Conservation (phyloP, 192 early-diverging fungal species). For the Coemansia sp. region DNA sequence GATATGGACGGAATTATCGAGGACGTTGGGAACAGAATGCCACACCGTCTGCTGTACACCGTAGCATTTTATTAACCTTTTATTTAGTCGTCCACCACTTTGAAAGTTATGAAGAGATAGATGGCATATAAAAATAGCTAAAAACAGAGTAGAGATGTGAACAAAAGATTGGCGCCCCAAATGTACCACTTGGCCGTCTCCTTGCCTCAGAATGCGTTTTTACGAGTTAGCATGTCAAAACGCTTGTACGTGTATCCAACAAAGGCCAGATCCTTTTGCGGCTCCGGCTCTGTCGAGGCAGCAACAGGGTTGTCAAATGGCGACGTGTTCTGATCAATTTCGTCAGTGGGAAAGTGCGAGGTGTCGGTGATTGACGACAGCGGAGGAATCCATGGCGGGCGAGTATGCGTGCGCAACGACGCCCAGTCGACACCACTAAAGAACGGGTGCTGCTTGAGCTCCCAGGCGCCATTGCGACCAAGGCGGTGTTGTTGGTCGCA, state of each 20-base stretch:
- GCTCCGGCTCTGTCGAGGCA: conserved; percentile 23
- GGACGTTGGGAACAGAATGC: conserved; percentile 59
- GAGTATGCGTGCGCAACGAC: conserved; percentile 67
- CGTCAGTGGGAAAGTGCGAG: conserved; percentile 95
- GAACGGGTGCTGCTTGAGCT: conserved; percentile 92
- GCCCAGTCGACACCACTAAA: conserved; percentile 94
- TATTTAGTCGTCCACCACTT: too few species aligned
- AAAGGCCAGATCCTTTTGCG: conserved; percentile 95
- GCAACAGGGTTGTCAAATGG: conserved; percentile 34
- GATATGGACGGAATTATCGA: conserved; percentile 82
- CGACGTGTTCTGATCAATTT: conserved; percentile 74
- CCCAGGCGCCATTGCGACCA: conserved; percentile 73
- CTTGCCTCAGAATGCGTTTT: conserved; percentile 59
- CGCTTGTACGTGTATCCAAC: conserved; percentile 98
- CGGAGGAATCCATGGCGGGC: conserved; percentile 91
- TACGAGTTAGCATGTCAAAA: conserved; percentile 77
- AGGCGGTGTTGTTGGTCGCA: conserved; percentile 86
- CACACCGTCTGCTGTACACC: conserved; percentile 63
- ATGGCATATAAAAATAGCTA: too few species aligned
- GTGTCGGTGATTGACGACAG: conserved; percentile 95
- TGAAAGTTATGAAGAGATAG: too few species aligned
- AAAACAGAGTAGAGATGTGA: too few species aligned
- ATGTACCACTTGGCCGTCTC: too few species aligned
- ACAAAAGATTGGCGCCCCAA: too few species aligned
- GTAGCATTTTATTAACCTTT: conserved; percentile 57